Evolutionary conservation across 1,284 basidiomycete species (phyloP), one percentile per base, ranked within the genome.

Genomic region (Rugosomyces carneus): DNA sequence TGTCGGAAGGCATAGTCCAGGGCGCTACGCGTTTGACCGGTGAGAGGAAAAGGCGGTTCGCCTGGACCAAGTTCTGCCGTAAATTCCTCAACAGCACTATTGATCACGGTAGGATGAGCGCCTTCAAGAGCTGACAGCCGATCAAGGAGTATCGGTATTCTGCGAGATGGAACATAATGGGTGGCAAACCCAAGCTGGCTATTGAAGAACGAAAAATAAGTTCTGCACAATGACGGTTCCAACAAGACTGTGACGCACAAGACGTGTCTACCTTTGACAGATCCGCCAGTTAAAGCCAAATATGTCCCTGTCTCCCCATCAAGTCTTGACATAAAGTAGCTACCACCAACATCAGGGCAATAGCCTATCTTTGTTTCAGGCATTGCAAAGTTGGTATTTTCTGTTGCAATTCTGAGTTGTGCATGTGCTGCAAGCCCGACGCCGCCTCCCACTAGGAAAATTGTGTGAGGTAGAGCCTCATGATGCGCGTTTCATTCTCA

Each of bases 221-320:
- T 34, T 34, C 31, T 8, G 10, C 27, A 10, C 8, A 29, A 29
- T 10, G 5, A 9, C 31, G 31, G 8, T 29, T n/a, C n/a, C 31
- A 34, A 24, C 40, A n/a, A n/a, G 42, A 42, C 20, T 44, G 50
- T 32, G 24, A 72, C 88, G 70, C 57, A 93, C 90, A 89, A 94
- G 39, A 86, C 87, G 20, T 82, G 86, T 53, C 89, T 76, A 16
- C 93, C 93, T 47, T 62, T 72, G 45, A 96, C 53, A 3, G 71
- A 74, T 49, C 83, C 78, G 10, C 88, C 84, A 3, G 95, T 98
- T 57, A 99, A 68, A n/a, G 84, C 90, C 45, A 99, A 80, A 72
- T 96, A 99, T 15, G 90, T 88, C 34, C 96, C 96, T 44, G 98
- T 64, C 54, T 89, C 75, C 11, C 96, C 96, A 62, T 99, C 96